Percentiles rank a stretch among this genome's conserved stretches.
Evolutionary conservation across 192 early-diverging fungal genomes (phyloP).

Genomic region (Umbelopsis sp.): DNA sequence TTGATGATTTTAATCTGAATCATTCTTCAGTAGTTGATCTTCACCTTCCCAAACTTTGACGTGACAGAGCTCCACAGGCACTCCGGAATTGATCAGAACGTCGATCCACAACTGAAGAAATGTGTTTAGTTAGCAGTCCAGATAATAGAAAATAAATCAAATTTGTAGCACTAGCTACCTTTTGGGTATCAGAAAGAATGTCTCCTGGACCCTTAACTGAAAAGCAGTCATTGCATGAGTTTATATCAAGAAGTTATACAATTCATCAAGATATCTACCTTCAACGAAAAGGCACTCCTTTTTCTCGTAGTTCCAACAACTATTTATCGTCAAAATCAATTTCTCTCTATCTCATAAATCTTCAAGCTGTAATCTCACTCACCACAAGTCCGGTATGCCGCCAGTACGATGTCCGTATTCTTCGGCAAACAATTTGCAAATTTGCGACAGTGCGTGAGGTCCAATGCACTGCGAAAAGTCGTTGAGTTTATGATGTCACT

Average conservation of each 20-base stretch:
- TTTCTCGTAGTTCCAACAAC: constrained; percentile 64
- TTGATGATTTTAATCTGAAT: not conserved
- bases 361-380: constrained; percentile 5
- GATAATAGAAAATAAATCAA: too few relatives aligned
- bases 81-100: constrained; percentile 48
- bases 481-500: not conserved
- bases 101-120: constrained; percentile 60
- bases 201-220: constrained; percentile 72
- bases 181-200: constrained; percentile 67
- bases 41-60: constrained; percentile 51
- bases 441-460: constrained; percentile 51
- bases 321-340: constrained; percentile 2
- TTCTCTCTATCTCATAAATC: not conserved
- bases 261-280: constrained; percentile 36
- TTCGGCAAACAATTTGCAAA: constrained; percentile 61
- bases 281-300: constrained; percentile 62
- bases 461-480: constrained; percentile 57
- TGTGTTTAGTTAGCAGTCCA: too few relatives aligned
- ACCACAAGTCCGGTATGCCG: constrained; percentile 75
- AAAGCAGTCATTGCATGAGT: not conserved
- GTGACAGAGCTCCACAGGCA: constrained; percentile 67
- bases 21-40: constrained; percentile 19
- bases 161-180: constrained; percentile 16
- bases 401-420: constrained; percentile 65
- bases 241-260: not conserved